phyloP scores from a whole-genome alignment of 441 rosid species.

The Populus hybrid region DNA sequence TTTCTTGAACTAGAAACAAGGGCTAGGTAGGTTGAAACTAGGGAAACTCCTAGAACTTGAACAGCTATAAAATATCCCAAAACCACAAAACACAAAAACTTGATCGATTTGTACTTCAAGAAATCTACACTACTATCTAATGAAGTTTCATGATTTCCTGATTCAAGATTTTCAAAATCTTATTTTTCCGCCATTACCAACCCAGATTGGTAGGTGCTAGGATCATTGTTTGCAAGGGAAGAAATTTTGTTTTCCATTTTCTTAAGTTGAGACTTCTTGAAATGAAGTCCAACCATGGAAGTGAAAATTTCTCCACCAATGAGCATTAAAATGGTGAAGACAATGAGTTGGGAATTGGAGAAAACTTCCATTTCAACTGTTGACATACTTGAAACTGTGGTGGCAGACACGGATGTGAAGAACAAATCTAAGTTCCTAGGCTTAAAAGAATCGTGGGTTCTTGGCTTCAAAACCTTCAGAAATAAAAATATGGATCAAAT shows the following conservation, averaged over 20 bases:
- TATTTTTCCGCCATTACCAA: background rate
- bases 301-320: constrained; percentile 46
- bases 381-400: constrained; percentile 65
- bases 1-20: constrained; percentile 31
- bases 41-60: constrained; percentile 26
- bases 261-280: background rate
- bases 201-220: background rate
- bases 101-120: constrained; percentile 22
- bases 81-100: constrained; percentile 33
- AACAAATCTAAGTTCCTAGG: constrained; percentile 41
- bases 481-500: background rate
- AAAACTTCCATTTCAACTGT: constrained; percentile 69
- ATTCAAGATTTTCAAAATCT: background rate
- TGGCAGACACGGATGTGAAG: constrained; percentile 62
- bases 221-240: background rate
- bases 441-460: constrained; percentile 14
- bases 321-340: constrained; percentile 48
- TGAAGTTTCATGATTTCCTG: background rate
- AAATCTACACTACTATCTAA: background rate
- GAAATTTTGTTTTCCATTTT: background rate
- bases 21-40: constrained; percentile 30
- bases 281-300: constrained; percentile 15
- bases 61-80: constrained; percentile 30
- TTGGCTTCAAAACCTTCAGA: constrained; percentile 30
- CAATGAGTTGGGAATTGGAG: constrained; percentile 50